Percentiles rank a stretch among this genome's conserved stretches.
Evolutionary conservation across 1,284 basidiomycete species (phyloP).

Genomic region (Boletus semigastroideus): DNA sequence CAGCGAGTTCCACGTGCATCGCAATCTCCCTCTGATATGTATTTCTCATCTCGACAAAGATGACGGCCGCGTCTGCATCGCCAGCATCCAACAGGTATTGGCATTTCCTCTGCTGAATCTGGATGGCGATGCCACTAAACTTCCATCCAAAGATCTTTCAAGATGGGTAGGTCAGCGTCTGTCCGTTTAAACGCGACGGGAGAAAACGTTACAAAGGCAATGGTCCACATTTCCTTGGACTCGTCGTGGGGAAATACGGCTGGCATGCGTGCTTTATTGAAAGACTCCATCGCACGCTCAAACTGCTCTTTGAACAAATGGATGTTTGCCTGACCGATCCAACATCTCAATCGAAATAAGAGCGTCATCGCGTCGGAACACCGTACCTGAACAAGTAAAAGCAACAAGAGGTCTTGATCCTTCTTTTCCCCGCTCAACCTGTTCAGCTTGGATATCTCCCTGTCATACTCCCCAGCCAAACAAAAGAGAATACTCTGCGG

Average conservation of each 20-base stretch:
- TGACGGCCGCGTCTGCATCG: background rate
- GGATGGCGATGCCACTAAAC: slow-evolving; percentile 6
- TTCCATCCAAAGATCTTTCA: slow-evolving; percentile 9
- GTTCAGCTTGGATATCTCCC: background rate
- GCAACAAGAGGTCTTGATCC: background rate
- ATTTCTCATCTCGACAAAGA: slow-evolving; percentile 1
- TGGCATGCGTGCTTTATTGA: background rate
- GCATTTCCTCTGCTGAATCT: slow-evolving; percentile 9
- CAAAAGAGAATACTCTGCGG: slow-evolving; percentile 5
- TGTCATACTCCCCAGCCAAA: slow-evolving; percentile 1
- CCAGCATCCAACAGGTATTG: slow-evolving; percentile 1
- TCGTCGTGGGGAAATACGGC: slow-evolving; percentile 8
- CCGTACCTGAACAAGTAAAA: slow-evolving; percentile 6
- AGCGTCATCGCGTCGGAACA: background rate
- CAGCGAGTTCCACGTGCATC: slow-evolving; percentile 5
- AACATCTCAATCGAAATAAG: background rate
- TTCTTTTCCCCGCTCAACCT: background rate
- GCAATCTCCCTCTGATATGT: slow-evolving; percentile 7
- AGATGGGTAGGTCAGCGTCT: background rate
- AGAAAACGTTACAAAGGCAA: slow-evolving; percentile 1
- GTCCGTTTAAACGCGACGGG: background rate
- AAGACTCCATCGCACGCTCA: slow-evolving; percentile 1
- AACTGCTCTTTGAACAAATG: slow-evolving; percentile 1
- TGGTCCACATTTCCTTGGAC: slow-evolving; percentile 7
- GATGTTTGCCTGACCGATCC: slow-evolving; percentile 7